phyloP scores from a whole-genome alignment of 306 rosid genomes.

The Malus sylvestris region DNA sequence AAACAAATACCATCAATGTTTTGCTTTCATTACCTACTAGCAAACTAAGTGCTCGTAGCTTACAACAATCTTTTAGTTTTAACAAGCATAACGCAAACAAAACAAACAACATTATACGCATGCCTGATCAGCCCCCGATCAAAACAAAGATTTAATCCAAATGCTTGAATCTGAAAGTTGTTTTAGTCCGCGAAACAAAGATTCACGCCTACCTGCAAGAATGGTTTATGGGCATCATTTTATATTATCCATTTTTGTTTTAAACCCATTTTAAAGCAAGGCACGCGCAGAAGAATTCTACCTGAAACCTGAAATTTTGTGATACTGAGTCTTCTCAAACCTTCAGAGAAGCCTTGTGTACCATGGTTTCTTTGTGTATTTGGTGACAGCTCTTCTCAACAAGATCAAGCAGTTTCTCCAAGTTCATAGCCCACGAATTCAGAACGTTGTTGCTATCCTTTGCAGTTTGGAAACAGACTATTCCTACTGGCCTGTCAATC shows the following conservation, averaged over 20 bases:
- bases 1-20: no score
- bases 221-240: neutral
- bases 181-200: neutral
- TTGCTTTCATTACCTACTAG: neutral
- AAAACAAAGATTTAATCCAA: neutral
- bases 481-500: slow-evolving; percentile 86
- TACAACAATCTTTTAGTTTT: neutral
- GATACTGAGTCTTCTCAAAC: slow-evolving; percentile 28
- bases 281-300: neutral
- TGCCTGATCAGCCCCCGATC: neutral
- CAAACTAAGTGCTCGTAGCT: neutral
- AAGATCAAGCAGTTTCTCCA: slow-evolving; percentile 94
- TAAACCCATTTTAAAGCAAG: neutral
- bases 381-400: slow-evolving; percentile 97
- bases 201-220: neutral
- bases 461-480: slow-evolving; percentile 74
- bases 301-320: slow-evolving; percentile 1
- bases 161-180: neutral
- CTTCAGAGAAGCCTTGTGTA: slow-evolving; percentile 77
- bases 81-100: neutral
- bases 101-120: neutral
- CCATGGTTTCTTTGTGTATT: slow-evolving; percentile 96
- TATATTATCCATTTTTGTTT: neutral
- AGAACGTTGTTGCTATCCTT: slow-evolving; percentile 86
- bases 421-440: slow-evolving; percentile 83